phyloP scores from a whole-genome alignment of 345 rosid genomes.

The Populus simonii region DNA sequence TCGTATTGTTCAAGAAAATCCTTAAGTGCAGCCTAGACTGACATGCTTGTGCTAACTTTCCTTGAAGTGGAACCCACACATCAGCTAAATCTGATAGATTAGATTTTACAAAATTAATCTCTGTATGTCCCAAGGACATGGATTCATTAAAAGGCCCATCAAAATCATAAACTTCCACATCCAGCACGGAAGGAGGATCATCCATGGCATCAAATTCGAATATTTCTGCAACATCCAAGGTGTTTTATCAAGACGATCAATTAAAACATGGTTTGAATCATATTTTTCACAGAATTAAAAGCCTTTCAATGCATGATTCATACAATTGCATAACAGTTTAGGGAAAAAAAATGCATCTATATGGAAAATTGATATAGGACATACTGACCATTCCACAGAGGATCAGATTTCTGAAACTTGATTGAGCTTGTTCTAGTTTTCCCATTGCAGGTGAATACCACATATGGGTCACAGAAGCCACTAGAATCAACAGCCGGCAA shows the following conservation, averaged over 20 bases:
- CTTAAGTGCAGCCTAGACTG: constrained; percentile 91
- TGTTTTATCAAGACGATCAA: constrained; percentile 10
- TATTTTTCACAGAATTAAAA: background rate
- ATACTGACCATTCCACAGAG: constrained; percentile 86
- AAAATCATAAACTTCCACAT: constrained; percentile 85
- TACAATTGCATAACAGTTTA: background rate
- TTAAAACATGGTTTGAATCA: constrained; percentile 11
- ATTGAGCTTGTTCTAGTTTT: constrained; percentile 88
- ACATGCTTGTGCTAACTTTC: constrained; percentile 87
- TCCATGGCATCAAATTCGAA: constrained; percentile 97
- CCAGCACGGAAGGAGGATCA: constrained; percentile 92
- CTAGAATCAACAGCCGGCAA: constrained; percentile 89
- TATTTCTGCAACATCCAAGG: constrained; percentile 64
- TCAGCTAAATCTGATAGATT: constrained; percentile 86
- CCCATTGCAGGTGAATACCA: constrained; percentile 89
- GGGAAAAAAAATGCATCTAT: background rate
- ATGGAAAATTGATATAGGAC: constrained; percentile 14
- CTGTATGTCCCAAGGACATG: constrained; percentile 75
- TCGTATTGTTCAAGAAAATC: constrained; percentile 83
- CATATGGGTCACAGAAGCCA: constrained; percentile 89
- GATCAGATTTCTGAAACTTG: constrained; percentile 83
- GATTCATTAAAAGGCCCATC: constrained; percentile 95
- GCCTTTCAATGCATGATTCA: constrained; percentile 1
- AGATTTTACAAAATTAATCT: constrained; percentile 81
- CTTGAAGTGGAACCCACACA: constrained; percentile 82